Percentiles rank a stretch among this genome's conserved stretches.
phyloP scores from a whole-genome alignment of 768 basidiomycete species.

The Harrya chromipes region DNA sequence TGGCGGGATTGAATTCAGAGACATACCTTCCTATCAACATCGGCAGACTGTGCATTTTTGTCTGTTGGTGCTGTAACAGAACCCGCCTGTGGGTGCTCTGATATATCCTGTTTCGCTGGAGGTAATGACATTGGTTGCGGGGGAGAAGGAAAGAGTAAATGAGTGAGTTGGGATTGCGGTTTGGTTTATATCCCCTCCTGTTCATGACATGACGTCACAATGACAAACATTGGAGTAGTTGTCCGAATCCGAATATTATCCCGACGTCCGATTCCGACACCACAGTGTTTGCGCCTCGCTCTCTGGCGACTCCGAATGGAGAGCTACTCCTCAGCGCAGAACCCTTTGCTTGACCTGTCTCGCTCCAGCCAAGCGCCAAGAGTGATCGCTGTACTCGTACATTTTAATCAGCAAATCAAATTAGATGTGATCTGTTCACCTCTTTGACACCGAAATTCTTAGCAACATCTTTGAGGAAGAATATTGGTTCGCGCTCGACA shows the following conservation, averaged over 20 bases:
- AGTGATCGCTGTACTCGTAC: too few species aligned
- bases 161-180: not conserved
- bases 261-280: too few species aligned
- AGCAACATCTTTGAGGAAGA: too few species aligned
- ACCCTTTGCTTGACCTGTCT: too few species aligned
- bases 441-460: too few species aligned
- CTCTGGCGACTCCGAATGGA: too few species aligned
- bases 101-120: conserved; percentile 57
- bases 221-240: not conserved
- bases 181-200: conserved; percentile 4
- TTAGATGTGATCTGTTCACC: too few species aligned
- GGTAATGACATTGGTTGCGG: conserved; percentile 61
- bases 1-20: not conserved
- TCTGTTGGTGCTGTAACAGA: conserved; percentile 69
- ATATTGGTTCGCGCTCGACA: too few species aligned
- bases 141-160: not conserved
- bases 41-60: conserved; percentile 57
- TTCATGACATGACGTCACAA: conserved; percentile 15
- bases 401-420: too few species aligned
- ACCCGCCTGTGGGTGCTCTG: conserved; percentile 50
- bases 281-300: too few species aligned
- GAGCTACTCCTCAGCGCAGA: too few species aligned
- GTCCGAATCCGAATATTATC: conserved; percentile 2
- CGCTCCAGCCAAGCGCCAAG: too few species aligned
- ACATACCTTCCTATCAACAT: conserved; percentile 73